Percentiles rank a stretch among this genome's conserved stretches.
These are phyloP conservation scores for Macroventuria anomochaeta DNA, from an alignment of 2,329 filamentous ascomycete species.

Conservation along the genomic window DNA sequence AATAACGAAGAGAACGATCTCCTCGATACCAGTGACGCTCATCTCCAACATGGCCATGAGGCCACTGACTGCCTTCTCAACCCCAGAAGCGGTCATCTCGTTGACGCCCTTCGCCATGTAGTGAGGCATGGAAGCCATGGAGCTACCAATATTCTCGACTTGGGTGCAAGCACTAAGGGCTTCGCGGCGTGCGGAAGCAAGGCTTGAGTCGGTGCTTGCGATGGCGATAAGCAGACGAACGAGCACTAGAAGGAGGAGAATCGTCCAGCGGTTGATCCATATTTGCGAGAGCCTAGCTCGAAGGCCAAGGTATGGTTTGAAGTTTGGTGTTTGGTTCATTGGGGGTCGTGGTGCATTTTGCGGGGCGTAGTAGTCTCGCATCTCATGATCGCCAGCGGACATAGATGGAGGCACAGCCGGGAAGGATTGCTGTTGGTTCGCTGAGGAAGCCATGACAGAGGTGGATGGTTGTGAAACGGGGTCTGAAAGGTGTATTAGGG, in stretches of 20 bases:
- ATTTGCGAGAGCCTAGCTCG: constrained; percentile 89
- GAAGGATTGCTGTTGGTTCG: constrained; percentile 61
- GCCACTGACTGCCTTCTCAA: constrained; percentile 80
- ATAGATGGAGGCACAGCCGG: constrained; percentile 63
- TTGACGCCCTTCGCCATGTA: constrained; percentile 92
- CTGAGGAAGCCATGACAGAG: constrained; percentile 55
- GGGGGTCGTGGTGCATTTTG: constrained; percentile 63
- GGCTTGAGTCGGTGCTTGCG: constrained; percentile 72
- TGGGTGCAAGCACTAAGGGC: constrained; percentile 88
- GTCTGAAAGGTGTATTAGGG: constrained; percentile 45
- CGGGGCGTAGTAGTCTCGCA: constrained; percentile 65
- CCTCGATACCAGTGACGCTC: constrained; percentile 81
- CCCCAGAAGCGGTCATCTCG: constrained; percentile 76
- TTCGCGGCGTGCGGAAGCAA: constrained; percentile 77
- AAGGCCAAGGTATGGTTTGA: constrained; percentile 92
- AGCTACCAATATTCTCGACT: constrained; percentile 90
- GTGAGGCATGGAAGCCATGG: constrained; percentile 98
- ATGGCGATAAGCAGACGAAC: constrained; percentile 80
- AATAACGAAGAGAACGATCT: constrained; percentile 89
- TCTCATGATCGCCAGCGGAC: constrained; percentile 67
- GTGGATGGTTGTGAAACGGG: constrained; percentile 37
- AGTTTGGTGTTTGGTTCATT: constrained; percentile 69
- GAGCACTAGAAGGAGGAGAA: constrained; percentile 85
- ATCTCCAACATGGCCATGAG: constrained; percentile 81
- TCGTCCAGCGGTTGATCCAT: constrained; percentile 97